These are phyloP conservation scores for Cardamine occulta DNA, from an alignment of 345 rosid species.

Conservation along the genomic window DNA sequence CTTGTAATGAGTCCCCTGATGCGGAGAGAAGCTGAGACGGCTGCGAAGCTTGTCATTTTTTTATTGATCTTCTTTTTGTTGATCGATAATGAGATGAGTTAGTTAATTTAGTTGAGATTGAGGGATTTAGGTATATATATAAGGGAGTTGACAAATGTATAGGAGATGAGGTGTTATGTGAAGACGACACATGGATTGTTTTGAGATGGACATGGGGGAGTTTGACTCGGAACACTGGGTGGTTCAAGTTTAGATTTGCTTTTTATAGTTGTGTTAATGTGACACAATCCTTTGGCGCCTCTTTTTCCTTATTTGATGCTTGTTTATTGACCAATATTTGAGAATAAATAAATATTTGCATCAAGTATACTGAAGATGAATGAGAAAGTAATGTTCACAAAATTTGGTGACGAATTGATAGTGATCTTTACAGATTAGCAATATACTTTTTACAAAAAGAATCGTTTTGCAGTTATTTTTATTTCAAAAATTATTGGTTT, in stretches of 20 bases:
- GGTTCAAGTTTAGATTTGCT: slow-evolving; percentile 33
- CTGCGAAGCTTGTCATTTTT: slow-evolving; percentile 38
- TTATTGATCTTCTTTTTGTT: not conserved
- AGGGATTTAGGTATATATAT: slow-evolving; percentile 17
- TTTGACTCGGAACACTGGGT: slow-evolving; percentile 38
- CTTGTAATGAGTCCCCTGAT: slow-evolving; percentile 29
- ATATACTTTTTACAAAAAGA: not conserved
- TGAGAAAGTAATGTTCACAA: not conserved
- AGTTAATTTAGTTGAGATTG: not conserved
- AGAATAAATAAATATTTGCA: not conserved
- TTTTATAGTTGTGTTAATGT: not conserved
- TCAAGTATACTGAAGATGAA: not conserved
- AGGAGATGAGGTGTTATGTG: slow-evolving; percentile 6
- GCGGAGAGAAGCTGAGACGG: slow-evolving; percentile 31
- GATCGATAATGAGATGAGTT: slow-evolving; percentile 11
- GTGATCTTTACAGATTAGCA: not conserved
- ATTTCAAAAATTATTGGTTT: not conserved
- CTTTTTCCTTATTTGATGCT: slow-evolving; percentile 12
- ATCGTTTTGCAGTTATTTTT: not conserved
- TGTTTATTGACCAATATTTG: slow-evolving; percentile 5
- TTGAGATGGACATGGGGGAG: slow-evolving; percentile 21
- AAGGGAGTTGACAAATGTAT: not conserved
- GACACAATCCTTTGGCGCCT: slow-evolving; percentile 17
- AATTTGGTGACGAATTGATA: not conserved
- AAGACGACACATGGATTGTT: slow-evolving; percentile 33